Percentiles rank a stretch among this genome's conserved stretches.
Evolutionary conservation across 768 basidiomycete species (phyloP).

Genomic region (Pleurotus ostreatus): DNA sequence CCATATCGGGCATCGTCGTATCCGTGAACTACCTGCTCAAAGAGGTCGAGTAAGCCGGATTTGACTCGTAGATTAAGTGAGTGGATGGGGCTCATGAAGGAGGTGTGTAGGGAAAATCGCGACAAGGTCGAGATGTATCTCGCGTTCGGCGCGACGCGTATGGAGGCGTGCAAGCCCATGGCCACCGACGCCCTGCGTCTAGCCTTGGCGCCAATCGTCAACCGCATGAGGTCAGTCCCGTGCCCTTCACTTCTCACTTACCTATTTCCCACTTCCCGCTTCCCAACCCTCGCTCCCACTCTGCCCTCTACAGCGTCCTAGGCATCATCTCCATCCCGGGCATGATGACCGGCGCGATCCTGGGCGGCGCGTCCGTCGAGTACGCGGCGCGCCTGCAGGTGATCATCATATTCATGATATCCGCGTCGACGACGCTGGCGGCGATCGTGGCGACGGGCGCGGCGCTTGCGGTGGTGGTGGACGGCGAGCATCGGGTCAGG

Average conservation of each 20-base stretch:
- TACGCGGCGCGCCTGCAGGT: conserved; percentile 87
- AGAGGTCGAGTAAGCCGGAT: conserved; percentile 59
- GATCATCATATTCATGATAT: conserved; percentile 95
- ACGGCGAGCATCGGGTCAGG: conserved; percentile 61
- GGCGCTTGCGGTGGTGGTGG: conserved; percentile 60
- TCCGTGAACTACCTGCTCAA: conserved; percentile 67
- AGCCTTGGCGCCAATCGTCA: conserved; percentile 78
- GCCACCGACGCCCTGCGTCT: conserved; percentile 75
- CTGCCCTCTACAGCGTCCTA: conserved; percentile 44
- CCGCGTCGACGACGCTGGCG: conserved; percentile 69
- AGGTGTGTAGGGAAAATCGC: conserved; percentile 57
- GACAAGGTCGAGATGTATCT: conserved; percentile 87
- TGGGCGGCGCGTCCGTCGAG: conserved; percentile 79
- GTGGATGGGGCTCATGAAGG: neutral
- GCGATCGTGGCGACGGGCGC: conserved; percentile 61
- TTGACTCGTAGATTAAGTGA: neutral
- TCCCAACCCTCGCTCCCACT: neutral
- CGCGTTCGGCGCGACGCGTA: conserved; percentile 79
- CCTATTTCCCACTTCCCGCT: neutral
- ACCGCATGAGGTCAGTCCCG: conserved; percentile 68
- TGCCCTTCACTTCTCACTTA: neutral
- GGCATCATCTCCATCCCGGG: conserved; percentile 81
- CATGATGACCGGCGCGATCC: conserved; percentile 91
- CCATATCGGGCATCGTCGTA: conserved; percentile 74
- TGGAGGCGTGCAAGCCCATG: conserved; percentile 81